phyloP scores from a whole-genome alignment of 2,329 filamentous ascomycete species.

The Arthrobotrys musiformis region DNA sequence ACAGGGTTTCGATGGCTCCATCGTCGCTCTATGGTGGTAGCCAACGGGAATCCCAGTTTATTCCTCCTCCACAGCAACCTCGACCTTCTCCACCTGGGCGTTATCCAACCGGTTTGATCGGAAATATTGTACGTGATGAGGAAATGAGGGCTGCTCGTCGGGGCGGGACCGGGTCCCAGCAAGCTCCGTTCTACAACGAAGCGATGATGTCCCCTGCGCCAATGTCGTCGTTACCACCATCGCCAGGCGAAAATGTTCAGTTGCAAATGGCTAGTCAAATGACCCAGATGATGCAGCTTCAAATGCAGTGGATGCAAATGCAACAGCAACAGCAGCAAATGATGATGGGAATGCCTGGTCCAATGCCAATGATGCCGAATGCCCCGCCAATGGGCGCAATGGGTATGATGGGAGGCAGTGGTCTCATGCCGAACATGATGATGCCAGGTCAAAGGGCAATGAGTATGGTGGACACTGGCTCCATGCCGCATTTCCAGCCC shows the following conservation, averaged over 20 bases:
- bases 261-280: conserved; percentile 85
- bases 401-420: conserved; percentile 59
- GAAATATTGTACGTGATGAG: conserved; percentile 77
- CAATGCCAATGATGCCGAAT: conserved; percentile 61
- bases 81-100: conserved; percentile 60
- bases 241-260: conserved; percentile 76
- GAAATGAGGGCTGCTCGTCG: conserved; percentile 54
- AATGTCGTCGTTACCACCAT: conserved; percentile 63
- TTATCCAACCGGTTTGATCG: conserved; percentile 82
- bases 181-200: conserved; percentile 56
- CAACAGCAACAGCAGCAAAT: conserved; percentile 59
- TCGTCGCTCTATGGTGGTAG: conserved; percentile 63
- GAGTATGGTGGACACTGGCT: conserved; percentile 83
- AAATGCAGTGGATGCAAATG: conserved; percentile 84
- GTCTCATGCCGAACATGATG: conserved; percentile 58
- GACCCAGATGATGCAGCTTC: conserved; percentile 90
- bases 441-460: conserved; percentile 73
- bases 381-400: conserved; percentile 61
- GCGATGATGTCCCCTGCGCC: conserved; percentile 58
- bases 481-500: conserved; percentile 66
- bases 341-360: conserved; percentile 58
- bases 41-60: conserved; percentile 62
- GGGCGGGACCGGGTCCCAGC: conserved; percentile 35
- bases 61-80: conserved; percentile 53
- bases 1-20: conserved; percentile 77